phyloP scores from a whole-genome alignment of 495 filamentous ascomycete genomes.

The Tuber melanosporum region DNA sequence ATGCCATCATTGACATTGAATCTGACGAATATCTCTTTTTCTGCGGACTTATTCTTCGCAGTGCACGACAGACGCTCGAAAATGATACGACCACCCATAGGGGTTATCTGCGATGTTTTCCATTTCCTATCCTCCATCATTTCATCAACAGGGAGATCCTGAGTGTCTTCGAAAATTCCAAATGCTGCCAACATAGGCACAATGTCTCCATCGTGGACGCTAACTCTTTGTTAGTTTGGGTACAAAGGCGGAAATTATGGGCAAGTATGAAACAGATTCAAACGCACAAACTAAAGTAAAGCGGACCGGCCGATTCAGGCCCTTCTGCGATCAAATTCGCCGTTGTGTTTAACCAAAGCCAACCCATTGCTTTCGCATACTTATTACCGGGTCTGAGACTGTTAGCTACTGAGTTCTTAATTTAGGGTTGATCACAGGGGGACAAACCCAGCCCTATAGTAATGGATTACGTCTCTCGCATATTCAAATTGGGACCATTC shows the following conservation, averaged over 20 bases:
- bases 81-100: slow-evolving; percentile 56
- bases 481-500: slow-evolving; percentile 58
- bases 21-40: slow-evolving; percentile 46
- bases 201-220: slow-evolving; percentile 58
- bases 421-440: neutral
- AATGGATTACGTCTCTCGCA: slow-evolving; percentile 55
- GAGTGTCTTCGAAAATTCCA: slow-evolving; percentile 48
- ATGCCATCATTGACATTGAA: slow-evolving; percentile 57
- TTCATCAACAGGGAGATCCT: slow-evolving; percentile 47
- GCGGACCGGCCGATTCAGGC: slow-evolving; percentile 45
- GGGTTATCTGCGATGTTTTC: slow-evolving; percentile 52
- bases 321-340: slow-evolving; percentile 49
- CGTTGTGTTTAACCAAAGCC: slow-evolving; percentile 59
- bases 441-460: slow-evolving; percentile 51
- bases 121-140: slow-evolving; percentile 47
- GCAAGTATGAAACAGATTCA: slow-evolving; percentile 25
- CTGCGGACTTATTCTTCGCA: slow-evolving; percentile 9
- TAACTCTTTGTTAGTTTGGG: slow-evolving; percentile 28
- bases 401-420: neutral
- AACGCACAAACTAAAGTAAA: slow-evolving; percentile 55
- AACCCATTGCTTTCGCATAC: slow-evolving; percentile 55
- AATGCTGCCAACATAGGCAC: slow-evolving; percentile 53
- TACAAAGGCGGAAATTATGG: neutral
- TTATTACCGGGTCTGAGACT: slow-evolving; percentile 48
- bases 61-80: slow-evolving; percentile 52